phyloP scores from a whole-genome alignment of 345 rosid species.

The Camelina sativa region DNA sequence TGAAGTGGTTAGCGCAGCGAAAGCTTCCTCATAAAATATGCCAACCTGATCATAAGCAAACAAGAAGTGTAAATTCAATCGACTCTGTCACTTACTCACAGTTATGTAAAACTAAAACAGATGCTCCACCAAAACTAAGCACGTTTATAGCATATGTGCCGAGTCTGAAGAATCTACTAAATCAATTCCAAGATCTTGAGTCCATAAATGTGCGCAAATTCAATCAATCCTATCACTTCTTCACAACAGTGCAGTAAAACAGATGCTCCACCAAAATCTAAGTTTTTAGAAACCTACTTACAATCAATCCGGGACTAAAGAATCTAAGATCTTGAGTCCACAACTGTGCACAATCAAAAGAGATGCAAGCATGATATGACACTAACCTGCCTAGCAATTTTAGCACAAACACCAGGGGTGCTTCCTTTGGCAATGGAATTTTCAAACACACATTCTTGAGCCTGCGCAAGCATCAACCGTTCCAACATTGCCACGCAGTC shows the following conservation, averaged over 20 bases:
- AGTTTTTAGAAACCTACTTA: not conserved
- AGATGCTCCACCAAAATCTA: no score
- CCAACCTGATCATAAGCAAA: constrained; percentile 65
- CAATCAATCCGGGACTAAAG: constrained; percentile 3
- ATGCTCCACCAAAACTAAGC: constrained; percentile 15
- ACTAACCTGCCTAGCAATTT: constrained; percentile 91
- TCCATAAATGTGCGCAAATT: constrained; percentile 1
- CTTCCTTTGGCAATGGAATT: constrained; percentile 96
- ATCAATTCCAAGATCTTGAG: constrained; percentile 5
- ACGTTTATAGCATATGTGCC: not conserved
- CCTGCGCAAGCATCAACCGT: constrained; percentile 93
- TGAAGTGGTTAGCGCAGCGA: constrained; percentile 64
- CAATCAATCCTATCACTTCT: no score
- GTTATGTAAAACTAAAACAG: not conserved
- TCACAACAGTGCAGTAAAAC: no score
- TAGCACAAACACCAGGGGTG: constrained; percentile 93
- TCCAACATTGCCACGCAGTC: constrained; percentile 97
- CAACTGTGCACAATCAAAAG: not conserved
- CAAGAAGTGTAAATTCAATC: constrained; percentile 4
- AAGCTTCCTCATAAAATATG: constrained; percentile 91
- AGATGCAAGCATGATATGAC: not conserved
- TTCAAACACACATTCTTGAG: constrained; percentile 97
- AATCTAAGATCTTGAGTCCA: constrained; percentile 20
- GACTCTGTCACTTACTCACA: not conserved
- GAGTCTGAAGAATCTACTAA: not conserved